phyloP scores from a whole-genome alignment of 1,284 basidiomycete species.

The Trichosporon asahii region DNA sequence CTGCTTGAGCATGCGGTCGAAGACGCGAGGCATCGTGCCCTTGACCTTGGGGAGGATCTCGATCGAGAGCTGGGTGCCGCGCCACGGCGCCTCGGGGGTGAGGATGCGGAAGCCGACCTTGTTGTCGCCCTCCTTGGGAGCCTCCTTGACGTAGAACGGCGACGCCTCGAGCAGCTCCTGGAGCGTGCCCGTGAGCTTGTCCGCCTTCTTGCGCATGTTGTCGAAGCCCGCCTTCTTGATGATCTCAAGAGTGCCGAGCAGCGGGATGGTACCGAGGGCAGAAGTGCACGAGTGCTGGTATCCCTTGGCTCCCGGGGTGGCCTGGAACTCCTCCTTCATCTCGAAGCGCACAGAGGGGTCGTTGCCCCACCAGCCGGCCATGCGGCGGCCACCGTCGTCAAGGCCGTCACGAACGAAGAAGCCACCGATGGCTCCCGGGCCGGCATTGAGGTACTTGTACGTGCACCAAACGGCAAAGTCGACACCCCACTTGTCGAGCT shows the following conservation, averaged over 20 bases:
- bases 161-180: constrained; percentile 64
- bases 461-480: constrained; percentile 98
- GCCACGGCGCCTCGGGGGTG: constrained; percentile 66
- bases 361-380: constrained; percentile 98
- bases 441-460: constrained; percentile 96
- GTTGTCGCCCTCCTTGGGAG: background rate
- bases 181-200: constrained; percentile 67
- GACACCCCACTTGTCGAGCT: constrained; percentile 86
- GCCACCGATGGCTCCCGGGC: constrained; percentile 93
- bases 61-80: constrained; percentile 83
- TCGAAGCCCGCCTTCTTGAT: constrained; percentile 73
- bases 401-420: constrained; percentile 46
- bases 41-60: constrained; percentile 62
- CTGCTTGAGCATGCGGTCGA: constrained; percentile 59
- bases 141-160: constrained; percentile 58
- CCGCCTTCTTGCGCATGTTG: constrained; percentile 65
- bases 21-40: constrained; percentile 68
- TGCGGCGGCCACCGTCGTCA: constrained; percentile 57
- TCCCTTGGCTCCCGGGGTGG: constrained; percentile 84
- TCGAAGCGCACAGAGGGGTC: constrained; percentile 79
- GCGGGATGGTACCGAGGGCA: constrained; percentile 70
- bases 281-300: constrained; percentile 94
- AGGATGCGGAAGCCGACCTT: constrained; percentile 73
- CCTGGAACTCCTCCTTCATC: constrained; percentile 79
- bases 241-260: constrained; percentile 76